Evolutionary conservation across 2,329 filamentous ascomycete genomes (phyloP), one percentile per base, ranked within the genome.

Genomic region (Microdochium trichocladiopsis): DNA sequence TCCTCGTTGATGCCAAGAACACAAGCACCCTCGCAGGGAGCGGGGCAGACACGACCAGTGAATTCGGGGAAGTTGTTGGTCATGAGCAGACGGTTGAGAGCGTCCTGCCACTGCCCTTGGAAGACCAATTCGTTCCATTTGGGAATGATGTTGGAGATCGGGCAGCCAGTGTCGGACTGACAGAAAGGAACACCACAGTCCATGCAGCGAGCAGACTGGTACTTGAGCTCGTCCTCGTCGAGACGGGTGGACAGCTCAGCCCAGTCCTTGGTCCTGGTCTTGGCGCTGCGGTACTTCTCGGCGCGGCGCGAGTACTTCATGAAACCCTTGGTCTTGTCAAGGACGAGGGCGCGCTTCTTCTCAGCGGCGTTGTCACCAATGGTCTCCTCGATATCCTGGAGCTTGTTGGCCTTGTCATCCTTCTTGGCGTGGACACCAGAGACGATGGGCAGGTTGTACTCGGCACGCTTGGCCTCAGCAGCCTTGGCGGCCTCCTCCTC

Each of bases 31-130:
- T 97, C 93, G 63, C 93, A 97, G 70, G 93, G 93, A 64, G 93
- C 93, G 54, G 93, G 93, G 72, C 93, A 97, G 54, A 96, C 93
- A 75, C 93, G 92, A 52, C 93, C 93, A 61, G 93, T 97, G 70
- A 96, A 96, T 68, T 97, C 93, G 3, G 93, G 93, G 79, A 97
- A 96, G 74, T 96, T 96, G 77, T 97, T 96, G 59, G 93, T 96
- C 88, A 95, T 93, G 51, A 96, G 77, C 11, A 97, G 79, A 54
- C 90, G 83, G 72, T 96, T 93, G 3, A 96, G 83, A 23, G 93
- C 93, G 70, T 96, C 92, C 60, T 85, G 82, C 93, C 93, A 97
- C 57, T 95, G 86, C 48, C 82, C 80, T 53, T 83, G 75, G 65
- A 84, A 84, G 0, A 95, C 82, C 9, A 96, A 58, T 55, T 96